Conservation (phyloP, 495 filamentous ascomycete species). For the Talaromyces proteolyticus region DNA sequence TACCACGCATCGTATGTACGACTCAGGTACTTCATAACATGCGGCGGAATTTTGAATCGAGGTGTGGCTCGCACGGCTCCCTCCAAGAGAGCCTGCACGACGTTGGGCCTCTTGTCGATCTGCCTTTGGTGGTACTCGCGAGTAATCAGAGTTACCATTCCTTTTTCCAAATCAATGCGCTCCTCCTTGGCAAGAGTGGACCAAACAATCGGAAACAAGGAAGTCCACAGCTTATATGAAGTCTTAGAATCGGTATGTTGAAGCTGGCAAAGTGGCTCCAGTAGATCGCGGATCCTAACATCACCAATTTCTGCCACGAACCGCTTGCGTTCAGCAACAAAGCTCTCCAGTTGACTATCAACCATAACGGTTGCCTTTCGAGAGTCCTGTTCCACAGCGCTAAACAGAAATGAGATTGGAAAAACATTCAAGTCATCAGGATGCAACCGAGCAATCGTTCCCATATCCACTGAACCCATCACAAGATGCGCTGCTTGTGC, state of each 20-base stretch:
- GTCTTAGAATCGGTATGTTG: slow-evolving; percentile 82
- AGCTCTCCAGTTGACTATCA: slow-evolving; percentile 73
- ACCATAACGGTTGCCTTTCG: slow-evolving; percentile 67
- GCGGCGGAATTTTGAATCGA: slow-evolving; percentile 84
- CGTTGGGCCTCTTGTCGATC: slow-evolving; percentile 89
- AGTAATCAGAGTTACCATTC: slow-evolving; percentile 76
- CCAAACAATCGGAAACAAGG: slow-evolving; percentile 90
- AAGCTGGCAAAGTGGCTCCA: slow-evolving; percentile 88
- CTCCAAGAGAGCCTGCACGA: slow-evolving; percentile 83
- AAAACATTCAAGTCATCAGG: slow-evolving; percentile 75
- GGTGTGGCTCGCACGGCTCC: slow-evolving; percentile 77
- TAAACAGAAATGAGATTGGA: slow-evolving; percentile 61
- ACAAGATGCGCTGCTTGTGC: slow-evolving; percentile 89
- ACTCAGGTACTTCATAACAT: slow-evolving; percentile 89
- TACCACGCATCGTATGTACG: slow-evolving; percentile 96
- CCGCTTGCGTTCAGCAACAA: slow-evolving; percentile 71
- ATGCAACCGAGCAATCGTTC: slow-evolving; percentile 66
- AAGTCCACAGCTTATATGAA: slow-evolving; percentile 82
- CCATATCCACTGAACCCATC: slow-evolving; percentile 85
- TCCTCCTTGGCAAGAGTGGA: slow-evolving; percentile 82
- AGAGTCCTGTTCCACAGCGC: slow-evolving; percentile 57
- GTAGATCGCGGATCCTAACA: slow-evolving; percentile 76
- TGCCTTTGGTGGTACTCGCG: slow-evolving; percentile 94
- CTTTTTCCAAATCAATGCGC: slow-evolving; percentile 83
- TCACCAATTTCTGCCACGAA: slow-evolving; percentile 80